Evolutionary conservation across 2,329 filamentous ascomycete species (phyloP).

Genomic region (Alternaria dauci): DNA sequence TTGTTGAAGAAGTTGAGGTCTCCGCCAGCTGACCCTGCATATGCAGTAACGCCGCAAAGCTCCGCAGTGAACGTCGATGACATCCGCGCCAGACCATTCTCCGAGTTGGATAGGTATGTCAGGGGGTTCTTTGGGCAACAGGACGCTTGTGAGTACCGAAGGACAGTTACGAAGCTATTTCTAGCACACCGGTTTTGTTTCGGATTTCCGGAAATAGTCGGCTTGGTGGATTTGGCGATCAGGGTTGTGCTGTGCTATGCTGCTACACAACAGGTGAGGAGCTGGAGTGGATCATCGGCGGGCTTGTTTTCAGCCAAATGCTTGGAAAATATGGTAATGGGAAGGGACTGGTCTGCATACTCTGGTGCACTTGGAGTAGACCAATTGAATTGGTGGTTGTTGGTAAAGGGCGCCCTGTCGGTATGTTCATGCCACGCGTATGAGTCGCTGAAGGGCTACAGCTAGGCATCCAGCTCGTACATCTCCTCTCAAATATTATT

Average conservation of each 20-base stretch:
- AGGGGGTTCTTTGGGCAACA: slow-evolving; percentile 18
- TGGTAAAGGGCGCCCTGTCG: slow-evolving; percentile 8
- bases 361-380: background rate
- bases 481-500: background rate
- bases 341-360: slow-evolving; percentile 6
- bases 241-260: slow-evolving; percentile 63
- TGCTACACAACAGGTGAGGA: slow-evolving; percentile 35
- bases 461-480: slow-evolving; percentile 11
- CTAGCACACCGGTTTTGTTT: slow-evolving; percentile 52
- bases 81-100: slow-evolving; percentile 49
- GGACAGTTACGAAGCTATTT: slow-evolving; percentile 52
- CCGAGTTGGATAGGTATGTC: slow-evolving; percentile 53
- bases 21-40: slow-evolving; percentile 50
- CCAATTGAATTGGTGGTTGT: slow-evolving; percentile 16
- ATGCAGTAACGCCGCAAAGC: slow-evolving; percentile 37
- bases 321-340: background rate
- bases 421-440: slow-evolving; percentile 36
- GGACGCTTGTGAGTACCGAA: slow-evolving; percentile 47
- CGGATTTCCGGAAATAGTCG: slow-evolving; percentile 53
- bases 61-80: slow-evolving; percentile 39
- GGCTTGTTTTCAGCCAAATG: slow-evolving; percentile 4
- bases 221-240: slow-evolving; percentile 79
- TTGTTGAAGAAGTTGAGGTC: slow-evolving; percentile 52
- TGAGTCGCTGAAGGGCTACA: slow-evolving; percentile 41
- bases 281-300: slow-evolving; percentile 5